Base-by-base conservation (phyloP, 2,329 filamentous ascomycete species). In the Fusarium sarcochroum region DNA sequence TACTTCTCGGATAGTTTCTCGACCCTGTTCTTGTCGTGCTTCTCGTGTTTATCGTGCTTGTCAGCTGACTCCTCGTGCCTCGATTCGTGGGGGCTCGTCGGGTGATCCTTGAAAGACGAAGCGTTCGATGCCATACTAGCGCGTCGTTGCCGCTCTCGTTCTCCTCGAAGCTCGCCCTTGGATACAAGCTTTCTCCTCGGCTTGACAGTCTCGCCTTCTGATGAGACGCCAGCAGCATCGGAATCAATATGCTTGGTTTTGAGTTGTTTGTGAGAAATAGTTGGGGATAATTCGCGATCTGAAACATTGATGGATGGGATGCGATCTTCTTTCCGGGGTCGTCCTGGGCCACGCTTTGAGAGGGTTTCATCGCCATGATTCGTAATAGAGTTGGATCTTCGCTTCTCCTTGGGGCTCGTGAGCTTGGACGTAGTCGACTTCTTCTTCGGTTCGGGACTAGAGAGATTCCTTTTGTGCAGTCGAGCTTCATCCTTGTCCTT, bases 111-210 rank as follows among this genome's bases (percentile, higher is more conserved):
- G 25, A 84, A 64, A 4, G 82, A 82, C 6, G 87, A 88, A 30
- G 84, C 79, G 44, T 81, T 88, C 3, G 88, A 89, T 0, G 80
- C 84, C 78, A 89, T 79, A 73, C 87, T 90, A 44, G 85, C 81
- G 8, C 88, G 86, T 18, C 87, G 82, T 67, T 89, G 86, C 75
- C 85, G 86, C 54, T 88, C 85, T 18, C 86, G 81, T 72, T 89
- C 86, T 11, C 86, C 86, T 63, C 88, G 87, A 38, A 90, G 77
- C 58, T 90, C 89, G 51, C 85, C 86, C 35, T 89, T 89, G 1
- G 89, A 90, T 20, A 91, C 83, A 13, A 91, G 82, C 73, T 90
- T 91, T 38, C 87, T 82, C 23, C 89, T 80, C 3, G 88, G 88
- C 73, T 90, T 91, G 21, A 82, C 76, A 10, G 85, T 76, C 73